Percentiles rank a stretch among this genome's conserved stretches.
Conservation (phyloP, 495 filamentous ascomycete genomes). For the Aspergillus asperescens region DNA sequence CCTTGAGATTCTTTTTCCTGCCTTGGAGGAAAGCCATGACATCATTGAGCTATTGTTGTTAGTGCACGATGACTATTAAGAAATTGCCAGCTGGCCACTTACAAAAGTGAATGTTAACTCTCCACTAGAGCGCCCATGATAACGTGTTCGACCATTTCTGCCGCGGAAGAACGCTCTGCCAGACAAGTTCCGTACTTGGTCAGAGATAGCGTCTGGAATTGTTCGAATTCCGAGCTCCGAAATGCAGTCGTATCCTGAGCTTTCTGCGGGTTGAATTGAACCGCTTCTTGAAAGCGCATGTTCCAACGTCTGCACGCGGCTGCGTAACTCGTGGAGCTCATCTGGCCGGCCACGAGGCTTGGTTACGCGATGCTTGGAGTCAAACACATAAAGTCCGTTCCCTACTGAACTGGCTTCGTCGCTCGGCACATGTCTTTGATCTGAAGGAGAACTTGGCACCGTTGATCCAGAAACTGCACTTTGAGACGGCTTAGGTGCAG, state of each 20-base stretch:
- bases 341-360: constrained; percentile 27
- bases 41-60: constrained; percentile 41
- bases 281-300: constrained; percentile 24
- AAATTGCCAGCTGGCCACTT: constrained; percentile 13
- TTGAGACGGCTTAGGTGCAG: constrained; percentile 20
- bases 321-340: constrained; percentile 33
- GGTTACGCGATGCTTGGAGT: constrained; percentile 32
- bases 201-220: constrained; percentile 19
- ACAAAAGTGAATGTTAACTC: constrained; percentile 45
- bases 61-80: background rate
- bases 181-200: constrained; percentile 31
- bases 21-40: constrained; percentile 41
- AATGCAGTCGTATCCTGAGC: constrained; percentile 21
- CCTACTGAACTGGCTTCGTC: constrained; percentile 14
- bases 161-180: constrained; percentile 40
- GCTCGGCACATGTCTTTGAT: constrained; percentile 16
- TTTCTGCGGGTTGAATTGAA: constrained; percentile 26
- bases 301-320: constrained; percentile 30
- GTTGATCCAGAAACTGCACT: constrained; percentile 14
- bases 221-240: constrained; percentile 20
- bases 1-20: constrained; percentile 21
- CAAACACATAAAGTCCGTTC: constrained; percentile 38
- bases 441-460: constrained; percentile 9
- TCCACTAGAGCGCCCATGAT: constrained; percentile 45
- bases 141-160: constrained; percentile 44